phyloP scores from a whole-genome alignment of 768 basidiomycete genomes.

The Lactarius tabidus region DNA sequence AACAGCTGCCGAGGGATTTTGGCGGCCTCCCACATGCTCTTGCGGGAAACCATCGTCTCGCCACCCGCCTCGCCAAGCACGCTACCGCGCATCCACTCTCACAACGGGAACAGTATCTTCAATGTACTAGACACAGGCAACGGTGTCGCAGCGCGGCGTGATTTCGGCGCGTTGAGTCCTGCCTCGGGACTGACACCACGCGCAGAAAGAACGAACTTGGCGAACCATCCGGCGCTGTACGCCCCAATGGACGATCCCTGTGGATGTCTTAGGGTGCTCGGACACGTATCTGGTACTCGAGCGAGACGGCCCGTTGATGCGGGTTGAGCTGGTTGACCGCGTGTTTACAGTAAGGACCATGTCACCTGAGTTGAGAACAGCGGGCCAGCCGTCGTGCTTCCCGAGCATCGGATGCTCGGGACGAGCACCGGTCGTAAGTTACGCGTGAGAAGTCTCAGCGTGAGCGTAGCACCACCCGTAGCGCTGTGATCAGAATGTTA shows the following conservation, averaged over 20 bases:
- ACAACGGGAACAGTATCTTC: slow-evolving; percentile 72
- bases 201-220: slow-evolving; percentile 77
- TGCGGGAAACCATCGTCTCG: slow-evolving; percentile 80
- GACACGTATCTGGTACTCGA: slow-evolving; percentile 75
- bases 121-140: slow-evolving; percentile 41
- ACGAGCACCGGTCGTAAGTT: slow-evolving; percentile 65
- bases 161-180: slow-evolving; percentile 61
- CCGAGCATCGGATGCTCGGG: slow-evolving; percentile 80
- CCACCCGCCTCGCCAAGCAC: slow-evolving; percentile 66
- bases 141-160: slow-evolving; percentile 53
- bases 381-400: slow-evolving; percentile 75
- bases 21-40: slow-evolving; percentile 62
- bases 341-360: slow-evolving; percentile 75
- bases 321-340: slow-evolving; percentile 51
- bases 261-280: not conserved
- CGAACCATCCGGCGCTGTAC: slow-evolving; percentile 80
- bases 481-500: slow-evolving; percentile 54
- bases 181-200: slow-evolving; percentile 65
- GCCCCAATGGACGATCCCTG: slow-evolving; percentile 82
- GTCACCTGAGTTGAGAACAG: slow-evolving; percentile 56
- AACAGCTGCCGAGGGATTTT: slow-evolving; percentile 72
- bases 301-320: slow-evolving; percentile 43
- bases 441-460: slow-evolving; percentile 83
- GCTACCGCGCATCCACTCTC: slow-evolving; percentile 62
- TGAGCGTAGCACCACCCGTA: slow-evolving; percentile 53